Evolutionary conservation across 495 filamentous ascomycete species (phyloP).

Genomic region (Corynascus novoguineensis): DNA sequence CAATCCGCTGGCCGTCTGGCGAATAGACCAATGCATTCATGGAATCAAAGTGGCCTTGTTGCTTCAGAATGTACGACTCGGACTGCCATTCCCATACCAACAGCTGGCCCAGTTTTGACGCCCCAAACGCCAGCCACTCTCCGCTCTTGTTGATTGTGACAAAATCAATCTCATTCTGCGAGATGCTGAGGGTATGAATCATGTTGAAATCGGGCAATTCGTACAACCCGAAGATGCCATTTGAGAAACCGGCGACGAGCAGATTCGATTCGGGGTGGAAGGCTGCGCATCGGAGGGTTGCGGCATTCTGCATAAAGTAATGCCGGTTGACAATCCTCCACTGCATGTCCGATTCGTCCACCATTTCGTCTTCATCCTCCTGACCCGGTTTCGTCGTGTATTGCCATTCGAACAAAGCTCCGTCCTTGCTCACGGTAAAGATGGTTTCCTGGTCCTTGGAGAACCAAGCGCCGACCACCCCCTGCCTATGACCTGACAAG

Average conservation of each 20-base stretch:
- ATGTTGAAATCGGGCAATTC: constrained; percentile 95
- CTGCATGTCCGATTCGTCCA: constrained; percentile 52
- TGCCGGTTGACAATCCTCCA: constrained; percentile 86
- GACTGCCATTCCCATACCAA: constrained; percentile 99
- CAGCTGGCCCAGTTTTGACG: constrained; percentile 87
- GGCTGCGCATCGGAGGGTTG: constrained; percentile 78
- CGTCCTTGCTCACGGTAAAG: constrained; percentile 55
- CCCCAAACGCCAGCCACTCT: constrained; percentile 98
- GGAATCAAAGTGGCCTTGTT: constrained; percentile 95
- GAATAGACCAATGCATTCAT: constrained; percentile 92
- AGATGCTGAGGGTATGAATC: constrained; percentile 87
- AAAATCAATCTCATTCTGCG: constrained; percentile 90
- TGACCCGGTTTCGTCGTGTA: constrained; percentile 53
- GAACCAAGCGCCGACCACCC: constrained; percentile 84
- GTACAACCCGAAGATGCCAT: constrained; percentile 87
- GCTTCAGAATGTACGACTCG: constrained; percentile 97
- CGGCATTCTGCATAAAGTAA: constrained; percentile 87
- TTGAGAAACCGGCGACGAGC: constrained; percentile 88
- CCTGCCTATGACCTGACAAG: constrained; percentile 81
- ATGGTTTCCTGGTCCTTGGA: constrained; percentile 78
- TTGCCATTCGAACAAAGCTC: constrained; percentile 58
- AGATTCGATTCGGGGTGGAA: constrained; percentile 85
- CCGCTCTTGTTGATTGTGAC: constrained; percentile 88
- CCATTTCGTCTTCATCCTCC: constrained; percentile 55
- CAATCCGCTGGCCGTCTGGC: constrained; percentile 84